phyloP scores from a whole-genome alignment of 1,139 yeast species.

The Geotrichum cucujoidarum region DNA sequence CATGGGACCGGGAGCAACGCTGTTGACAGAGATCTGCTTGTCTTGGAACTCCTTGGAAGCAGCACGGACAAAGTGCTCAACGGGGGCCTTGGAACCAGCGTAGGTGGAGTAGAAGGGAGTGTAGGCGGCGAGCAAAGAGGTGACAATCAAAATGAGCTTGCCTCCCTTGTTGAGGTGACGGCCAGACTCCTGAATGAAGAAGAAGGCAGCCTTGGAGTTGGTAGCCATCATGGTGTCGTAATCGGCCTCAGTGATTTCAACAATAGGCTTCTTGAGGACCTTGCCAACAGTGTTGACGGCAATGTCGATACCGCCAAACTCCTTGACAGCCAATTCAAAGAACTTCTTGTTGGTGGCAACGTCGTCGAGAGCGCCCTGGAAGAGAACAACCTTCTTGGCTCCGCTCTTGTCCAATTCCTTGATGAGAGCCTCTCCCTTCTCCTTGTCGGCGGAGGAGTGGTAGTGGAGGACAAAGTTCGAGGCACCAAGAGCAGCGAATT shows the following conservation, averaged over 20 bases:
- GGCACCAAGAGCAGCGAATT: constrained; percentile 52
- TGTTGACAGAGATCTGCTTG: constrained; percentile 49
- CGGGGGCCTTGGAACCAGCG: constrained; percentile 61
- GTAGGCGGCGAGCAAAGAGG: constrained; percentile 63
- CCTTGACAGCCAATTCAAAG: constrained; percentile 44
- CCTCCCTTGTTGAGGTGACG: constrained; percentile 49
- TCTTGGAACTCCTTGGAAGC: constrained; percentile 53
- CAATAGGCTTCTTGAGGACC: constrained; percentile 58
- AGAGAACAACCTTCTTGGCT: constrained; percentile 44
- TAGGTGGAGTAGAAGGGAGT: constrained; percentile 53
- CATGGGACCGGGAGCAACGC: constrained; percentile 70
- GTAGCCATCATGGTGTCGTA: constrained; percentile 50
- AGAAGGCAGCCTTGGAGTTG: constrained; percentile 58
- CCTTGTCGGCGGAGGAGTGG: constrained; percentile 44
- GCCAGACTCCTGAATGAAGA: constrained; percentile 56
- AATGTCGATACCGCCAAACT: constrained; percentile 50
- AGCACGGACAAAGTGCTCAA: constrained; percentile 52
- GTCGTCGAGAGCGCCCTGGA: constrained; percentile 45
- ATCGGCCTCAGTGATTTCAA: constrained; percentile 48
- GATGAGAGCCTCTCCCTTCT: constrained; percentile 42
- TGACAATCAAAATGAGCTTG: constrained; percentile 52
- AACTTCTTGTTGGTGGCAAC: constrained; percentile 44
- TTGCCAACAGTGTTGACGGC: constrained; percentile 64
- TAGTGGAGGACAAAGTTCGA: constrained; percentile 51
- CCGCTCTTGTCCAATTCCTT: constrained; percentile 38